These are phyloP conservation scores for Aspergillus ostianus DNA, from an alignment of 495 filamentous ascomycete genomes.

Conservation along the genomic window DNA sequence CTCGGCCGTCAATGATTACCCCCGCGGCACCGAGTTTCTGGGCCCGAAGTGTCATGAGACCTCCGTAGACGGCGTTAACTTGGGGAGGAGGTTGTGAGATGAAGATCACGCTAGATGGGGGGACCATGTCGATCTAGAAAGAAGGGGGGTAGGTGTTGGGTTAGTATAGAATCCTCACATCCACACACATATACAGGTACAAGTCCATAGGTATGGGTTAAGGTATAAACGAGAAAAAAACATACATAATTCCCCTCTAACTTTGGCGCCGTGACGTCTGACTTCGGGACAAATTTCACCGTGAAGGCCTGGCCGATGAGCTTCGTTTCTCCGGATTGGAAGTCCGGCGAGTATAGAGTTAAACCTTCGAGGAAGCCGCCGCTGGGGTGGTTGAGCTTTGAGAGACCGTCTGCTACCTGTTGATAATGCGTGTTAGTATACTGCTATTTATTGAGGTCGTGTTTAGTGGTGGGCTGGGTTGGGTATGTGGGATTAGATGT, in stretches of 20 bases:
- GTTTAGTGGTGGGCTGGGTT: too few species aligned
- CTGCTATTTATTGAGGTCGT: too few species aligned
- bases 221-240: too few species aligned
- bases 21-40: slow-evolving; percentile 28
- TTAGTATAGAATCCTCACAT: slow-evolving; percentile 13
- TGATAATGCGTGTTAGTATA: too few species aligned
- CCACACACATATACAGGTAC: too few species aligned
- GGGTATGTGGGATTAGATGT: too few species aligned
- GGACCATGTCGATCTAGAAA: slow-evolving; percentile 51
- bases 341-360: slow-evolving; percentile 55
- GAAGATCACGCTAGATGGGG: slow-evolving; percentile 47
- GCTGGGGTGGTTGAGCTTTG: slow-evolving; percentile 46
- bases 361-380: slow-evolving; percentile 56
- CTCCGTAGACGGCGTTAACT: slow-evolving; percentile 56
- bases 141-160: too few species aligned
- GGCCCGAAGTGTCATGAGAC: slow-evolving; percentile 54
- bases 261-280: slow-evolving; percentile 41
- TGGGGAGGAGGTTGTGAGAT: slow-evolving; percentile 49
- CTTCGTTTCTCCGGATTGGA: slow-evolving; percentile 52
- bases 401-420: slow-evolving; percentile 29
- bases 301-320: slow-evolving; percentile 56
- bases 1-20: slow-evolving; percentile 53
- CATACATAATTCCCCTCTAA: slow-evolving; percentile 43
- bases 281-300: slow-evolving; percentile 49
- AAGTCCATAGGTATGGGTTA: too few species aligned